Evolutionary conservation across 495 filamentous ascomycete genomes (phyloP), one percentile per base, ranked within the genome.

Genomic region (Xylaria palmicola): DNA sequence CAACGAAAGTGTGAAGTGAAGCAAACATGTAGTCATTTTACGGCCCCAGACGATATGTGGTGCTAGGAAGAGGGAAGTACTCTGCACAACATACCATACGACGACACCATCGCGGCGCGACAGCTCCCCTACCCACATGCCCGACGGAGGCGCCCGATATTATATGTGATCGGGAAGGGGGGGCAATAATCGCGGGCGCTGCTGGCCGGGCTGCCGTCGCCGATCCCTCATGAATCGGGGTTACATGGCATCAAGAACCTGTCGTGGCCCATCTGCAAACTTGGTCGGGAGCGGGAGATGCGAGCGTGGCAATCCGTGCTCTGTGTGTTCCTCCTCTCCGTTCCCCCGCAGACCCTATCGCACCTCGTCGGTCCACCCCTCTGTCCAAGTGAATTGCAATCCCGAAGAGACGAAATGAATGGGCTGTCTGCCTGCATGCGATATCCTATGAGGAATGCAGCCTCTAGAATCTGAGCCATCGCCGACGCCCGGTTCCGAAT

Each of bases 211-310:
- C 48, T 8, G 4, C 29, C 26, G 32, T 15, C 29, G 51, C 51
- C 36, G 51, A 55, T 55, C 51, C 22, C 24, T 55, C 51, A 40
- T 55, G 17, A 40, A 36, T 40, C 36, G 32, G 51, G 51, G 51
- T 36, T 55, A 55, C 51, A 55, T 55, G 22, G 51, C 51, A 41
- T 27, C 15, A 24, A 12, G 50, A 24, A 39, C 32, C 29, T 52
- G 49, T 20, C 15, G 51, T 34, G 34, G 32, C 32, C 36, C 32
- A 30, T 55, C 51, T 55, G 51, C 36, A 55, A 55, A 55, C 36
- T 19, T 55, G 34, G 36, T 55, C 51, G 13, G 36, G 37, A n/a
- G n/a, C n/a, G n/a, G 29, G n/a, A 51, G 48, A 22, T 17, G 48
- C 27, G 26, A 51, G 48, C 29, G 29, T 51, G 48, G 12, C 34